phyloP scores from a whole-genome alignment of 495 filamentous ascomycete species.

The Aspergillus kassunensis region DNA sequence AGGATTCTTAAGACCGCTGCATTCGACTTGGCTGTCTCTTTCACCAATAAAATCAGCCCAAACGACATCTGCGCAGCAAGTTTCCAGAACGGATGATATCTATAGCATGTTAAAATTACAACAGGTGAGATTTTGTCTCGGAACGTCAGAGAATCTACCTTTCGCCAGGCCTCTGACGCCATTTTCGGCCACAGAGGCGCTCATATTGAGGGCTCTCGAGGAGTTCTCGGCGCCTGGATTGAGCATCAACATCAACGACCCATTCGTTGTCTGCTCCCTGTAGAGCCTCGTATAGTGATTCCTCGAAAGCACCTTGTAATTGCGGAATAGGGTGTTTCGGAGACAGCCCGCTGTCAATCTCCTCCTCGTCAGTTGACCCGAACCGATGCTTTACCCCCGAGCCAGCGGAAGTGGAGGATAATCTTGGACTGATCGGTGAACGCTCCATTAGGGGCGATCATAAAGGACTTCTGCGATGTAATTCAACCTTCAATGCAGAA shows the following conservation, averaged over 20 bases:
- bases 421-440: neutral
- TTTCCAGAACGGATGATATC: constrained; percentile 84
- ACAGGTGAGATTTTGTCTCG: neutral
- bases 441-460: constrained; percentile 1
- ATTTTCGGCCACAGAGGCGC: constrained; percentile 63
- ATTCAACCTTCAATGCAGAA: neutral
- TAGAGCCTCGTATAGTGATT: constrained; percentile 74
- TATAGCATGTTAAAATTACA: constrained; percentile 12
- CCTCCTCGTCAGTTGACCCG: neutral
- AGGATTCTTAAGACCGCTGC: constrained; percentile 83
- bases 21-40: constrained; percentile 82
- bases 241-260: constrained; percentile 58
- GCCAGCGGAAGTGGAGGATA: constrained; percentile 5
- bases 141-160: constrained; percentile 26
- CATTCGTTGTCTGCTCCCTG: constrained; percentile 45
- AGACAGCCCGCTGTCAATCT: constrained; percentile 19
- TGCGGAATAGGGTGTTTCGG: constrained; percentile 74
- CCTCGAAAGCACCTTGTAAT: constrained; percentile 90
- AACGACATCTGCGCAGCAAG: constrained; percentile 90
- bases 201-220: constrained; percentile 63
- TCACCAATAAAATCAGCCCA: constrained; percentile 83
- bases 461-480: neutral
- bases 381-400: constrained; percentile 3
- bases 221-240: constrained; percentile 62
- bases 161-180: constrained; percentile 65